Evolutionary conservation across 164 flowering plant genomes (phyloP).

Genomic region (Umbilicus rupestris): DNA sequence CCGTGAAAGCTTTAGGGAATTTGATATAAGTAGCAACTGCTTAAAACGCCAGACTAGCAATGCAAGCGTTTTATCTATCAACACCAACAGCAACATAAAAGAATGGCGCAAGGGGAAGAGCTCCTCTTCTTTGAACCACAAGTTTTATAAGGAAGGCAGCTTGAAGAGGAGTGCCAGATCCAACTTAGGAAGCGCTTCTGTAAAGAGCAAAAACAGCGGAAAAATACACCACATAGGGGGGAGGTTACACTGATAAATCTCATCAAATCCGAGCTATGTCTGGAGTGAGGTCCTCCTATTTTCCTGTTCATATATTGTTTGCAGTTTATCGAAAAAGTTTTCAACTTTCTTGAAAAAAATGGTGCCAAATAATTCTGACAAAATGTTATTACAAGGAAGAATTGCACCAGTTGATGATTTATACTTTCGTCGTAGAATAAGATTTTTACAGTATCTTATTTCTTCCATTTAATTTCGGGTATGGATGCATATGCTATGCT

Average conservation of each 20-base stretch:
- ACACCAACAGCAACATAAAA: not conserved
- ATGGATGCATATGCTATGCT: too few species aligned
- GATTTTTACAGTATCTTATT: too few species aligned
- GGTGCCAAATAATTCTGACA: not conserved
- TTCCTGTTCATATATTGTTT: constrained; percentile 2
- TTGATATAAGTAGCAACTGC: constrained; percentile 1
- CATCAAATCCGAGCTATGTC: not conserved
- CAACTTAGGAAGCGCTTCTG: not conserved
- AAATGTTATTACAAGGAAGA: not conserved
- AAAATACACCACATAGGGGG: constrained; percentile 5
- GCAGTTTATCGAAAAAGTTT: not conserved
- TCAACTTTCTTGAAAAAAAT: not conserved
- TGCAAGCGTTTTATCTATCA: not conserved
- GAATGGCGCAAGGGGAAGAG: not conserved
- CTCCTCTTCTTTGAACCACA: constrained; percentile 3
- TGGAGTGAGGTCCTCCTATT: not conserved
- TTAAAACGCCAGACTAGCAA: not conserved
- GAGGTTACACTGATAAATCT: not conserved
- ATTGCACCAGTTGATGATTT: not conserved
- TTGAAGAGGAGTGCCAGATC: constrained; percentile 4
- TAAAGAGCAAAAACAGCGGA: not conserved
- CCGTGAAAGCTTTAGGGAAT: constrained; percentile 6
- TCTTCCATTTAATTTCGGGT: too few species aligned
- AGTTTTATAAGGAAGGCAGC: not conserved
- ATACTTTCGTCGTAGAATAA: too few species aligned